Conservation (phyloP, 768 basidiomycete genomes). For the Polyporus arcularius region DNA sequence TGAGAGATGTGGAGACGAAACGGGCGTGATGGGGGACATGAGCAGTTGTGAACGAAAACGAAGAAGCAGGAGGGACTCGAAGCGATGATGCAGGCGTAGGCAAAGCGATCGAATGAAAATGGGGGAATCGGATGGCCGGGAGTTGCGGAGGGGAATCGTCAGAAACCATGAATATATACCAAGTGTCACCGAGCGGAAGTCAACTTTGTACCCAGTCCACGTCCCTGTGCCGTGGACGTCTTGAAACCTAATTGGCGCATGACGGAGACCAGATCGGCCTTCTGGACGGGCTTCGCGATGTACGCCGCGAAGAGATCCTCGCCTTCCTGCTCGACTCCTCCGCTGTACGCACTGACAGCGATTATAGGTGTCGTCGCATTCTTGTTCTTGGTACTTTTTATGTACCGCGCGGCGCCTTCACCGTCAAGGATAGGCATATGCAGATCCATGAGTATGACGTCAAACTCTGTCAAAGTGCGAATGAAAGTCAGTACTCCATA, state of each 20-base stretch:
- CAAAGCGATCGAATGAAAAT: conserved; percentile 14
- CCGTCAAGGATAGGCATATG: conserved; percentile 96
- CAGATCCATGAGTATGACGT: conserved; percentile 93
- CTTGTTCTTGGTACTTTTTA: conserved; percentile 95
- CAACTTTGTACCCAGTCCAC: conserved; percentile 20
- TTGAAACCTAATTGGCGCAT: conserved; percentile 92
- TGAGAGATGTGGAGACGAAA: conserved; percentile 14
- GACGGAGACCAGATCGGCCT: conserved; percentile 74
- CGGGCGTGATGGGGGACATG: conserved; percentile 21
- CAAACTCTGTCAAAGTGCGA: conserved; percentile 66
- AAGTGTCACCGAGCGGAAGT: conserved; percentile 20
- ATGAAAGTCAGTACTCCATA: conserved; percentile 26
- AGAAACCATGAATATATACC: conserved; percentile 19
- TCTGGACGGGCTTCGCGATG: conserved; percentile 87
- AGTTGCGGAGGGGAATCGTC: conserved; percentile 5
- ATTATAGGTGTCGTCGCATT: conserved; percentile 93
- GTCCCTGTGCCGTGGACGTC: conserved; percentile 69
- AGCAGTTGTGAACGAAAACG: conserved; percentile 22
- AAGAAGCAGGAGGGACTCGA: conserved; percentile 16
- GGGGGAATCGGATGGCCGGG: no score
- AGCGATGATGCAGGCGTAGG: conserved; percentile 12
- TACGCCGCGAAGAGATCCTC: conserved; percentile 78
- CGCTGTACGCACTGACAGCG: conserved; percentile 87
- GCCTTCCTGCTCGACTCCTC: conserved; percentile 59
- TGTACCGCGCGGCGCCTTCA: conserved; percentile 94